These are phyloP conservation scores for Cairneyella variabilis DNA, from an alignment of 495 filamentous ascomycete genomes.

Conservation along the genomic window DNA sequence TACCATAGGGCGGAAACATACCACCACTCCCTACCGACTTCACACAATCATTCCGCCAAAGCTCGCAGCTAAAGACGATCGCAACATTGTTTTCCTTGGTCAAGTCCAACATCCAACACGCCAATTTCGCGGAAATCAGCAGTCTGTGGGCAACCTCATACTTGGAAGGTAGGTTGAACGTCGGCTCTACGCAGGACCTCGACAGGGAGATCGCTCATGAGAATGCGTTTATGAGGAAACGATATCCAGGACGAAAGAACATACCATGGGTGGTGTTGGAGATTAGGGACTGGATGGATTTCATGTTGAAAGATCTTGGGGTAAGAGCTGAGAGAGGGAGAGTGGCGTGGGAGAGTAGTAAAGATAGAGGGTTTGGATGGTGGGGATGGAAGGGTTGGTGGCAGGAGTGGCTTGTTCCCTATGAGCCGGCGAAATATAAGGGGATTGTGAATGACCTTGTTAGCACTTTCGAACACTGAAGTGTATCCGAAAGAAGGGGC, in stretches of 20 bases:
- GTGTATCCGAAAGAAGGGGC: no score
- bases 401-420: conserved; percentile 34
- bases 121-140: conserved; percentile 23
- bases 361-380: background rate
- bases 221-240: conserved; percentile 18
- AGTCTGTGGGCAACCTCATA: conserved; percentile 30
- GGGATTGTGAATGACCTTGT: conserved; percentile 35
- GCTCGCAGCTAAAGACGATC: conserved; percentile 23
- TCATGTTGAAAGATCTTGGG: conserved; percentile 24
- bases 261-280: background rate
- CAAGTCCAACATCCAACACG: conserved; percentile 15
- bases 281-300: background rate
- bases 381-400: conserved; percentile 22
- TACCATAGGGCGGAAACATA: background rate
- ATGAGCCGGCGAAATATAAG: conserved; percentile 34
- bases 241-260: conserved; percentile 20
- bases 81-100: conserved; percentile 25
- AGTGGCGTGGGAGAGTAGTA: background rate
- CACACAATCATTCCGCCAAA: conserved; percentile 26
- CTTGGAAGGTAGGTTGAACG: conserved; percentile 12
- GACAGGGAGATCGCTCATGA: conserved; percentile 23
- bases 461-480: no score
- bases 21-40: conserved; percentile 25
- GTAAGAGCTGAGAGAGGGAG: conserved; percentile 21
- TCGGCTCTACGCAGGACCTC: conserved; percentile 6